A percentile compares a stretch with the other conserved stretches of the same genome.
Conservation (phyloP, 805 yeast genomes). For the Sugiyamaella americana region DNA sequence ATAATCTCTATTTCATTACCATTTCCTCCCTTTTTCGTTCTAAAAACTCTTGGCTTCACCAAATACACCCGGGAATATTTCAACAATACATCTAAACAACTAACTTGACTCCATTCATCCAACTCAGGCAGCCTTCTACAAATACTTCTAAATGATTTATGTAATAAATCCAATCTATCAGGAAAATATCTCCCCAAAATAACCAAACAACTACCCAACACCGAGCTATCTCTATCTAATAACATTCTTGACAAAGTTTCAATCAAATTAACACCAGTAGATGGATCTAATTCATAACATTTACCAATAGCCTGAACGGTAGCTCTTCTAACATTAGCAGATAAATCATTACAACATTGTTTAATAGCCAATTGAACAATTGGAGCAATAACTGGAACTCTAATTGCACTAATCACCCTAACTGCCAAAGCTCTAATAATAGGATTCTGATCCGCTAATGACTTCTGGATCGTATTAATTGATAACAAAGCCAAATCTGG, state of each 20-base stretch:
- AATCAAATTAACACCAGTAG: conserved; percentile 44
- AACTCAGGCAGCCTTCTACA: conserved; percentile 44
- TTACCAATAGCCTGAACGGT: conserved; percentile 72
- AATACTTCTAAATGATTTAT: conserved; percentile 58
- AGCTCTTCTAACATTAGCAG: conserved; percentile 73
- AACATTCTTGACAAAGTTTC: conserved; percentile 48
- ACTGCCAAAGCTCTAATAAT: conserved; percentile 66
- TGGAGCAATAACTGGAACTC: conserved; percentile 74
- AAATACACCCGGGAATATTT: conserved; percentile 61
- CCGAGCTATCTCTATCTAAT: conserved; percentile 59
- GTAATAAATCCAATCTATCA: conserved; percentile 58
- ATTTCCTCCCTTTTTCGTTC: conserved; percentile 37
- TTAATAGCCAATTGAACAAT: conserved; percentile 69
- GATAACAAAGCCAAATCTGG: conserved; percentile 88
- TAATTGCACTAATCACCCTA: conserved; percentile 74
- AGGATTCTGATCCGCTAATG: conserved; percentile 64
- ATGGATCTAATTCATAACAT: conserved; percentile 39
- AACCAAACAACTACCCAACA: conserved; percentile 62
- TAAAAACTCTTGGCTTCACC: conserved; percentile 44
- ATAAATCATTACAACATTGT: conserved; percentile 60
- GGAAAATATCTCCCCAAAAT: conserved; percentile 50
- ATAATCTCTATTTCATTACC: background rate
- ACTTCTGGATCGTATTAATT: conserved; percentile 86
- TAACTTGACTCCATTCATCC: conserved; percentile 68
- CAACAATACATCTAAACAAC: conserved; percentile 54